Evolutionary conservation across 306 rosid genomes (phyloP).

Genomic region (Rosa multiflora): DNA sequence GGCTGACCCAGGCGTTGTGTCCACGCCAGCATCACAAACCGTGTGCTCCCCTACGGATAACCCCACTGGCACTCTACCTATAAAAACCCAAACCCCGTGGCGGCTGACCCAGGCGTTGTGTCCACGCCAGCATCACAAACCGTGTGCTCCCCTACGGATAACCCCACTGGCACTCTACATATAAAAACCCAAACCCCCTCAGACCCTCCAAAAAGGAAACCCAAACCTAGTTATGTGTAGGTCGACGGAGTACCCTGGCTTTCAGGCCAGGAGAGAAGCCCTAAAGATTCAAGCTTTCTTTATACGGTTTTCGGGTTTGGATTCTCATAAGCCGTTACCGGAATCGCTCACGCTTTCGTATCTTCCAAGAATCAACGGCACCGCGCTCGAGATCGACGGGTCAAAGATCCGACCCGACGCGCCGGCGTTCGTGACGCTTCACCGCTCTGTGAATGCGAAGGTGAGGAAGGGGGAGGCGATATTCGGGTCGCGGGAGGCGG

Average conservation of each 20-base stretch:
- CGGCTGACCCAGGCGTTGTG: neutral
- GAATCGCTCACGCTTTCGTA: conserved; percentile 43
- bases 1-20: neutral
- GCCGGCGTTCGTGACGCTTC: conserved; percentile 40
- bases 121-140: conserved; percentile 19
- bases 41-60: neutral
- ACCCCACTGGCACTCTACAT: too few species aligned
- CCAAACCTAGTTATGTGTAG: conserved; percentile 32
- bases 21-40: conserved; percentile 20
- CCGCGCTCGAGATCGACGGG: conserved; percentile 37
- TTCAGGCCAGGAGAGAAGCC: conserved; percentile 14
- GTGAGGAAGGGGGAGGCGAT: conserved; percentile 11
- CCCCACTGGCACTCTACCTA: too few species aligned
- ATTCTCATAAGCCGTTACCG: conserved; percentile 22
- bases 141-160: neutral
- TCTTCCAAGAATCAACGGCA: conserved; percentile 41
- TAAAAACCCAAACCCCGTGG: neutral
- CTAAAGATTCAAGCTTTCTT: conserved; percentile 31
- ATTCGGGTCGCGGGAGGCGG: conserved; percentile 45
- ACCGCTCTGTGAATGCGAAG: conserved; percentile 29
- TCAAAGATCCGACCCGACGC: conserved; percentile 37
- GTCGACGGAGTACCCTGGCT: conserved; percentile 34
- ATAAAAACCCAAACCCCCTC: neutral
- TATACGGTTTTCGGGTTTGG: conserved; percentile 32
- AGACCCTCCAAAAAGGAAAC: neutral